These are phyloP conservation scores for Boletus rufocinnamomeus DNA, from an alignment of 768 basidiomycete genomes.

Conservation along the genomic window DNA sequence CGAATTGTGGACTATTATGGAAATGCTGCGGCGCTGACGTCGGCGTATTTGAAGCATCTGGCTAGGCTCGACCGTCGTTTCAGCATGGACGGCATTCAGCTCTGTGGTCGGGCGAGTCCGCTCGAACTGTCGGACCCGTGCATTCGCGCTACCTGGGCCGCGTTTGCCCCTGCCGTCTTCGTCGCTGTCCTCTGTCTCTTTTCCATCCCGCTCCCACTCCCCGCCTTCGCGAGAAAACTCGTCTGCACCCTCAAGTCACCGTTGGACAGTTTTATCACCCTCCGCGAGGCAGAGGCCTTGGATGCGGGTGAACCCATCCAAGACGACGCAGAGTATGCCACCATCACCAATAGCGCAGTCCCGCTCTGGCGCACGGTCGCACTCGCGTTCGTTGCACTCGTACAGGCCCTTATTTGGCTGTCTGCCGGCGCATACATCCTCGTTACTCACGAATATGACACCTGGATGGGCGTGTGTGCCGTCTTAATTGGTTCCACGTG, in stretches of 20 bases:
- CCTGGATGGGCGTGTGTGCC: conserved; percentile 41
- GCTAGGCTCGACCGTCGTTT: too few species aligned
- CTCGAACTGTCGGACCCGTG: conserved; percentile 49
- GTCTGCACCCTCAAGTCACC: conserved; percentile 21
- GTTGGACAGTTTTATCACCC: conserved; percentile 47
- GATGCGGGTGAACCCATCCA: conserved; percentile 17
- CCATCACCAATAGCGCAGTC: conserved; percentile 11
- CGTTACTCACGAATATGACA: conserved; percentile 37
- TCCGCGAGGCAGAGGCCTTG: conserved; percentile 59
- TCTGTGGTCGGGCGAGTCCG: conserved; percentile 17
- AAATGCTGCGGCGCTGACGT: too few species aligned
- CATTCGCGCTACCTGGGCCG: conserved; percentile 53
- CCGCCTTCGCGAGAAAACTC: conserved; percentile 20
- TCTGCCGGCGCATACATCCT: conserved; percentile 57
- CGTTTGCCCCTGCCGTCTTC: conserved; percentile 47
- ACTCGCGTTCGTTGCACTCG: conserved; percentile 57
- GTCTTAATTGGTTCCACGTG: conserved; percentile 58
- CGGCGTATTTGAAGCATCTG: too few species aligned
- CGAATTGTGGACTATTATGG: not conserved
- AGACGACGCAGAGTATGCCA: not conserved
- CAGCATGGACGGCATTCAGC: conserved; percentile 16
- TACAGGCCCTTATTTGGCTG: conserved; percentile 60
- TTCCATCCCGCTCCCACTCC: conserved; percentile 34
- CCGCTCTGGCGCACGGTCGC: conserved; percentile 63
- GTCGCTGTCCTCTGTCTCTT: conserved; percentile 46